Conservation (phyloP, 345 rosid species). For the Lepidium africanum region DNA sequence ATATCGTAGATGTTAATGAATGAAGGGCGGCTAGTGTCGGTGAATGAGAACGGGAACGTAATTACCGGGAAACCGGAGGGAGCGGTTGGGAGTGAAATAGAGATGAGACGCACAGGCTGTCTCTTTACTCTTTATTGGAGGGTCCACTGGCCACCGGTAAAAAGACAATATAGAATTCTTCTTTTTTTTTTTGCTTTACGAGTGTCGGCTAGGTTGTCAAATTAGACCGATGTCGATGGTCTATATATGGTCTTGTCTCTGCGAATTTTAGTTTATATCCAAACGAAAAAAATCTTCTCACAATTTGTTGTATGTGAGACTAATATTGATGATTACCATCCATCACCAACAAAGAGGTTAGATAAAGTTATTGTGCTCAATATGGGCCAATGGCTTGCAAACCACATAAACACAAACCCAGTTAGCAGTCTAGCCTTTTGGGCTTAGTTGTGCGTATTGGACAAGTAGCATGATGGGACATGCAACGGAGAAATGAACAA, state of each 20-base stretch:
- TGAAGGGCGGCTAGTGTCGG: constrained; percentile 19
- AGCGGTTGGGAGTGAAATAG: background rate
- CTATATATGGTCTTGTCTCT: background rate
- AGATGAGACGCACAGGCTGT: constrained; percentile 9
- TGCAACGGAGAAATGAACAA: too few species aligned
- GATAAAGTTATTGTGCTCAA: background rate
- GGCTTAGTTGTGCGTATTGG: too few species aligned
- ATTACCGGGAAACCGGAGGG: constrained; percentile 16
- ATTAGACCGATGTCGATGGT: background rate
- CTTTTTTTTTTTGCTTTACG: background rate
- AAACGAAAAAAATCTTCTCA: too few species aligned
- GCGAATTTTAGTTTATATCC: background rate
- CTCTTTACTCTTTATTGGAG: constrained; percentile 14
- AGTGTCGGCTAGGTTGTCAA: constrained; percentile 20
- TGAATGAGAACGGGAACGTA: constrained; percentile 16
- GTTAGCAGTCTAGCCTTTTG: background rate
- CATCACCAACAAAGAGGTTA: background rate
- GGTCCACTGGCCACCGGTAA: constrained; percentile 22
- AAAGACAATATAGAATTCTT: constrained; percentile 14
- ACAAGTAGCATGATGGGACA: too few species aligned
- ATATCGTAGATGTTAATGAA: background rate
- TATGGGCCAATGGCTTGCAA: background rate
- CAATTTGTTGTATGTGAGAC: too few species aligned
- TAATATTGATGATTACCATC: too few species aligned
- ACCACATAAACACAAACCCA: background rate